Evolutionary conservation across 768 basidiomycete species (phyloP).

Genomic region (Tricholoma flavovirens): DNA sequence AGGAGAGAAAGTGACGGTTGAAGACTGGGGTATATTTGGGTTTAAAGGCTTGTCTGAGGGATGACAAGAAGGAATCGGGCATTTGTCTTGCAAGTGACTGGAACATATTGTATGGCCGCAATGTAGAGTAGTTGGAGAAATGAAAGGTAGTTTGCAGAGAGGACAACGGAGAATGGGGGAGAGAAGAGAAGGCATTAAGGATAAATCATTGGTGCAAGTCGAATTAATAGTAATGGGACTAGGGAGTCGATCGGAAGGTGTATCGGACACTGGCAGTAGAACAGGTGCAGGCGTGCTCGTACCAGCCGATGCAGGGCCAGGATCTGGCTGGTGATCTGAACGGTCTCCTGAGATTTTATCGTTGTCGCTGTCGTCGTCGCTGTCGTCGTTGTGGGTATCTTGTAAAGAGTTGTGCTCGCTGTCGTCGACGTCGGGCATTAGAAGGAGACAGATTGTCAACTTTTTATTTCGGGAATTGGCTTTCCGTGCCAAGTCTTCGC

Average conservation of each 20-base stretch:
- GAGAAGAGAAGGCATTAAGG: slow-evolving; percentile 11
- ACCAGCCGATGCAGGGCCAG: slow-evolving; percentile 6
- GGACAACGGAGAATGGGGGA: slow-evolving; percentile 36
- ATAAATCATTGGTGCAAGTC: neutral
- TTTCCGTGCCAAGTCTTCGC: too few species aligned
- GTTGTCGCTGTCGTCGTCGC: neutral
- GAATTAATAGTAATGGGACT: slow-evolving; percentile 1
- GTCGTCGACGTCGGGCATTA: slow-evolving; percentile 1
- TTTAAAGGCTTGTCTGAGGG: slow-evolving; percentile 13
- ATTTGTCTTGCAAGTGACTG: slow-evolving; percentile 31
- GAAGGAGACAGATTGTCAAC: neutral
- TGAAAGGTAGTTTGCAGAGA: slow-evolving; percentile 52
- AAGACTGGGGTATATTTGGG: slow-evolving; percentile 38
- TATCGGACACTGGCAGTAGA: neutral
- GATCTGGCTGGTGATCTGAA: slow-evolving; percentile 1
- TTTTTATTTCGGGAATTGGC: too few species aligned
- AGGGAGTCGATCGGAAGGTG: neutral
- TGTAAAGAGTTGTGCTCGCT: neutral
- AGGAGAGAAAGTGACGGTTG: slow-evolving; percentile 27
- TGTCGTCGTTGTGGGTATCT: neutral
- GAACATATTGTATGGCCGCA: slow-evolving; percentile 85
- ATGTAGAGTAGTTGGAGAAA: slow-evolving; percentile 58
- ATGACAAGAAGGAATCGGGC: slow-evolving; percentile 30
- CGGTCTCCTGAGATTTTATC: neutral
- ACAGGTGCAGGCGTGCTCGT: neutral